Base-by-base conservation (phyloP, 192 early-diverging fungal species). In the Rhizoclosmatium sp. region DNA sequence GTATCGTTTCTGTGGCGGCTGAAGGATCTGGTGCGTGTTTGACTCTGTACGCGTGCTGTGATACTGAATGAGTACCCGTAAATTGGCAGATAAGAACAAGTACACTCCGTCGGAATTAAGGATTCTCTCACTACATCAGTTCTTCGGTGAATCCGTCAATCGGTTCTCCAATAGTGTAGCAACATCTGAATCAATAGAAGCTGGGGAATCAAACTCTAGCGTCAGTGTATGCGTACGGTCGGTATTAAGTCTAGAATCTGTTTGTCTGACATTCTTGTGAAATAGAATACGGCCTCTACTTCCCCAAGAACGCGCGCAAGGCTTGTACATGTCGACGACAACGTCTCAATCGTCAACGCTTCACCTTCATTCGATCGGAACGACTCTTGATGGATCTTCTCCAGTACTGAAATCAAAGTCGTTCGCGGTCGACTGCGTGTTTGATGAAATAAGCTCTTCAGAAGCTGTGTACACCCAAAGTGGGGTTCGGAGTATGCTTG, bases 381-480 rank as follows among this genome's bases (percentile, higher is more conserved):
- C 40, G 46, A 82, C 31, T 2, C 41, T 62, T 5, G 47, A 78
- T 16, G 79, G 81, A 5, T 16, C 44, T 4, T 48, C 62, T 40
- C 40, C 14, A 14, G 51, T 54, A 54, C 44, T 77, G 64, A 71
- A 65, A 14, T 69, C 76, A 2, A 71, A 69, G 2, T 54, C 19
- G 3, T 78, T 78, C 42, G 31, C 39, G 4, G 80, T 71, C 3
- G 82, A 86, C 59, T 10, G 47, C 4, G 76, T 58, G 0, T 86
- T 84, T 61, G 82, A 78, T 19, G 46, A n/a, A 21, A 72, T 72
- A n/a, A 54, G 58, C 3, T 45, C n/a, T n/a, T 80, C 66, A 44
- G 85, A 86, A 54, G n/a, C 7, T 47, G 81, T 86, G 3, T 86
- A 84, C 62, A 40, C 56, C 40, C 54, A 39, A 9, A 66, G 78